These are phyloP conservation scores for Yamadazyma buinensis DNA, from an alignment of 1,139 yeast genomes.

Conservation along the genomic window DNA sequence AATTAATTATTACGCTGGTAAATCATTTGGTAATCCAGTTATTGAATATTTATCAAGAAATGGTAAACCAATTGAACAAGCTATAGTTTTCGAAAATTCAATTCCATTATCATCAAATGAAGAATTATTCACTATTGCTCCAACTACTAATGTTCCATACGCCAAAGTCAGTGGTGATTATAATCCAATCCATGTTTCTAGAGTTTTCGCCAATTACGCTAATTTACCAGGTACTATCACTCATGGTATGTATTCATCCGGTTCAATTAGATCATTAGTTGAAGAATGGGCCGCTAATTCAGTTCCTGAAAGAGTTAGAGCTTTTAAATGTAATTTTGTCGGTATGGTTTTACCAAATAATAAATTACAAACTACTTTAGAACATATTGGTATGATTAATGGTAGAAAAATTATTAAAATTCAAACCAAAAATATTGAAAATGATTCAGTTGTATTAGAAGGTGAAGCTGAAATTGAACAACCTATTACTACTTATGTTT, in stretches of 20 bases:
- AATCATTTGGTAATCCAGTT: conserved; percentile 96
- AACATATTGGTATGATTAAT: conserved; percentile 97
- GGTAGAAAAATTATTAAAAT: conserved; percentile 97
- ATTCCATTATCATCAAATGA: conserved; percentile 85
- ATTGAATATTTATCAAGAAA: conserved; percentile 88
- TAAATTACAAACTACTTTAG: conserved; percentile 78
- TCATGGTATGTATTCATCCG: conserved; percentile 98
- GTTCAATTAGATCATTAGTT: conserved; percentile 88
- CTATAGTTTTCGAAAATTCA: conserved; percentile 82
- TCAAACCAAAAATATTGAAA: conserved; percentile 73
- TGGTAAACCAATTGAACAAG: conserved; percentile 93
- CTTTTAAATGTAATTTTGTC: conserved; percentile 84
- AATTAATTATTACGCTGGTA: conserved; percentile 87
- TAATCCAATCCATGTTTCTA: conserved; percentile 96
- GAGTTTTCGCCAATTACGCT: conserved; percentile 91
- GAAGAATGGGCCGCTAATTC: conserved; percentile 99
- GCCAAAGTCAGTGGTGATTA: conserved; percentile 97
- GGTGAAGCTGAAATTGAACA: conserved; percentile 99
- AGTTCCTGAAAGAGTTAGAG: conserved; percentile 92
- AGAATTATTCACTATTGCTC: conserved; percentile 68
- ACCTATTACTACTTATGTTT: conserved; percentile 93
- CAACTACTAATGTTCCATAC: conserved; percentile 88
- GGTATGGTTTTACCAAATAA: conserved; percentile 99
- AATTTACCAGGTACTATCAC: conserved; percentile 95
- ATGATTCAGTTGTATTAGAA: conserved; percentile 68